A percentile compares a stretch with the other conserved stretches of the same genome.
Conservation (phyloP, 768 basidiomycete genomes). For the Mycena polygramma region DNA sequence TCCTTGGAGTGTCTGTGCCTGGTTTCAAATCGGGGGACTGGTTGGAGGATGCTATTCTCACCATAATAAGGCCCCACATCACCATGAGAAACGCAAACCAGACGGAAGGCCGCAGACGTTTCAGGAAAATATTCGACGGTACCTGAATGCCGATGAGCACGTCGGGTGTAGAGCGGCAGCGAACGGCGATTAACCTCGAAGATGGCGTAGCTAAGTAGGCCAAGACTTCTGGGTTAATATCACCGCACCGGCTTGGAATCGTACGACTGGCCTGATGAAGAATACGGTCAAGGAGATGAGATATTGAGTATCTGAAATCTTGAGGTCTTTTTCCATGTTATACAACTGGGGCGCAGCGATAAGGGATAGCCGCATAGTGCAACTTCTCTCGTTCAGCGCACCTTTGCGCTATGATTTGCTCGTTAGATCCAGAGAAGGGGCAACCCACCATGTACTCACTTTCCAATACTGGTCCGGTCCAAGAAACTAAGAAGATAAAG, state of each 20-base stretch:
- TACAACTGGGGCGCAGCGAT: slow-evolving; percentile 61
- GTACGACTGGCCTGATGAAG: slow-evolving; percentile 55
- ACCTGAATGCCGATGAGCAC: slow-evolving; percentile 13
- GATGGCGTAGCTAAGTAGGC: slow-evolving; percentile 59
- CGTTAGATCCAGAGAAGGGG: neutral
- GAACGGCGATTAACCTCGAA: slow-evolving; percentile 64
- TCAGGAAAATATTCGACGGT: slow-evolving; percentile 65
- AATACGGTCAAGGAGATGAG: slow-evolving; percentile 79
- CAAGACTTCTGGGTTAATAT: slow-evolving; percentile 8
- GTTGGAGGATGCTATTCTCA: slow-evolving; percentile 36
- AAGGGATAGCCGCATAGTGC: neutral
- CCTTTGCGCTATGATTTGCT: slow-evolving; percentile 60
- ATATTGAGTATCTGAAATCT: slow-evolving; percentile 75
- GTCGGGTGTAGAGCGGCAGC: neutral
- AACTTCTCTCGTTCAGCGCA: slow-evolving; percentile 42
- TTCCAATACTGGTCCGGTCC: slow-evolving; percentile 76
- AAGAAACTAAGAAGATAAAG: slow-evolving; percentile 84
- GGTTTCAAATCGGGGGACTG: neutral
- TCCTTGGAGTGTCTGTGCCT: slow-evolving; percentile 71
- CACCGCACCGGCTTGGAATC: neutral
- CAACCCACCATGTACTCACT: slow-evolving; percentile 42
- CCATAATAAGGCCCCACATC: slow-evolving; percentile 65
- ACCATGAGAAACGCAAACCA: slow-evolving; percentile 70
- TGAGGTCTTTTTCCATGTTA: slow-evolving; percentile 65
- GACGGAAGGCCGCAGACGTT: slow-evolving; percentile 72